A percentile compares a stretch with the other conserved stretches of the same genome.
Evolutionary conservation across 1,284 basidiomycete genomes (phyloP).

Genomic region (Cryptococcus jaspeensis): DNA sequence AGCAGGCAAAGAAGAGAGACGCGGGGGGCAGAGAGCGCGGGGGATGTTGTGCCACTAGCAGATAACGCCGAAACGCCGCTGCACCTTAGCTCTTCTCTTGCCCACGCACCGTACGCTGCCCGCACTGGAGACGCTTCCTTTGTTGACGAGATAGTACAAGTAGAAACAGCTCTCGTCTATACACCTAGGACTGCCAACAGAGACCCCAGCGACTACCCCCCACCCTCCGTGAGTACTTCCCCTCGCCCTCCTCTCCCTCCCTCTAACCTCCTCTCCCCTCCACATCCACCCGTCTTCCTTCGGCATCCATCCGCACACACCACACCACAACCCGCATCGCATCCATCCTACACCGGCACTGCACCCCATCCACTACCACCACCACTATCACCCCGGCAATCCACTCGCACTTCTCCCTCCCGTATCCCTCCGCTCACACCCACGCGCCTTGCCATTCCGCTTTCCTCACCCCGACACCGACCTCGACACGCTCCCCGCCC

Average conservation of each 20-base stretch:
- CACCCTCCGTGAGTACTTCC: slow-evolving; percentile 1
- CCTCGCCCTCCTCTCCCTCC: too few relatives aligned
- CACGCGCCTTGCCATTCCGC: too few relatives aligned
- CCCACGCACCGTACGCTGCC: background rate
- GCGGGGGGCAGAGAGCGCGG: background rate
- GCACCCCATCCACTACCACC: background rate
- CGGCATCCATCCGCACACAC: background rate
- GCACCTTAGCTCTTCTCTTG: background rate
- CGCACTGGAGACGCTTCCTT: too few relatives aligned
- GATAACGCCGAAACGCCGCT: background rate
- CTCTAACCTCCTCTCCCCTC: background rate
- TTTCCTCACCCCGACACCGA: background rate
- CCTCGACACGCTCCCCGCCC: background rate
- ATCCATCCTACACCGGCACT: background rate
- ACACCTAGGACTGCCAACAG: background rate
- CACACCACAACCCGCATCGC: too few relatives aligned
- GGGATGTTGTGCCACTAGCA: background rate
- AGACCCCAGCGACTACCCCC: background rate
- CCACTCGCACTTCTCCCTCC: background rate
- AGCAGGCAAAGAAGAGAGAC: background rate
- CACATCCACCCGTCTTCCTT: background rate
- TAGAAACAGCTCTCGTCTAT: too few relatives aligned
- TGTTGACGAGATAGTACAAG: too few relatives aligned
- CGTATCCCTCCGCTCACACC: background rate
- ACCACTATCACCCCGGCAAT: background rate